Evolutionary conservation across 495 filamentous ascomycete species (phyloP).

Genomic region (Echria macrotheca): DNA sequence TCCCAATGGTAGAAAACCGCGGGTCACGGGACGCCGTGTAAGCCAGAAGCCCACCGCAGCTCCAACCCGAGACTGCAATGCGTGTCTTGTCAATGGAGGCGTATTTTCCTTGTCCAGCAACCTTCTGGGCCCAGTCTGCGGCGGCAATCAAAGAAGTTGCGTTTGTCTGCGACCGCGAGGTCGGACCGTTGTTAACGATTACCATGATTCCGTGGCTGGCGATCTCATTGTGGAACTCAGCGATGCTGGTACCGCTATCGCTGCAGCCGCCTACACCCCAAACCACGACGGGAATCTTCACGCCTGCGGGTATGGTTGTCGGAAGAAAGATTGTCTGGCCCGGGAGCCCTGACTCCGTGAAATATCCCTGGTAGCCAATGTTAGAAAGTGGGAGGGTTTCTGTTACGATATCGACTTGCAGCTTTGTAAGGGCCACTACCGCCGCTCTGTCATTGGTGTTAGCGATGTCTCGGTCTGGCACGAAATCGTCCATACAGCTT

Average conservation of each 20-base stretch:
- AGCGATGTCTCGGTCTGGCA: too few species aligned
- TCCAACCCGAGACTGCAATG: constrained; percentile 1
- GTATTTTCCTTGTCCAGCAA: neutral
- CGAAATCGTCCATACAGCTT: neutral
- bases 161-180: neutral
- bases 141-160: neutral
- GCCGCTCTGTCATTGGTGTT: neutral
- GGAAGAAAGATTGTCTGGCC: constrained; percentile 4
- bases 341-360: neutral
- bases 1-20: constrained; percentile 1
- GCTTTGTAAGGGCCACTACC: constrained; percentile 1
- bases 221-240: constrained; percentile 3
- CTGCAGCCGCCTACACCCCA: constrained; percentile 6
- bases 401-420: neutral
- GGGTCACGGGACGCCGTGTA: neutral
- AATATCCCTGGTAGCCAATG: neutral
- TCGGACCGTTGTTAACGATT: constrained; percentile 4
- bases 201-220: constrained; percentile 1
- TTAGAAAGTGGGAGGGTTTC: neutral
- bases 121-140: constrained; percentile 1
- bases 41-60: constrained; percentile 1
- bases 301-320: neutral
- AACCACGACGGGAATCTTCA: constrained; percentile 3
- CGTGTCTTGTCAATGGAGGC: neutral
- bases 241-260: constrained; percentile 5